These are phyloP conservation scores for Penicillium sp. DNA, from an alignment of 2,329 filamentous ascomycete genomes.

Conservation along the genomic window DNA sequence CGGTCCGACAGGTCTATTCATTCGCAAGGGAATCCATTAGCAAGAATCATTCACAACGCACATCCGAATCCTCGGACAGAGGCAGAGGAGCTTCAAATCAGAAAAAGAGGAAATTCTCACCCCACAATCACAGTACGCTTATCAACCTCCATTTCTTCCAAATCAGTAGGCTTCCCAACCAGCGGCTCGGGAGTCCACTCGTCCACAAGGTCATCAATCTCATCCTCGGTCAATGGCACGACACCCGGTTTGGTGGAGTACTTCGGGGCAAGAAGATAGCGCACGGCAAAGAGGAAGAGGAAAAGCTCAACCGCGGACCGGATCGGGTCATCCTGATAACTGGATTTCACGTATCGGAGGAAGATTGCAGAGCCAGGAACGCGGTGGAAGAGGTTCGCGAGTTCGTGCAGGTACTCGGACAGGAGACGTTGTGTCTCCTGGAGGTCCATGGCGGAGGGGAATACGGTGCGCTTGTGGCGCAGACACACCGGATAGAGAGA, in stretches of 20 bases:
- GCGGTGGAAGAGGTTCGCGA: constrained; percentile 75
- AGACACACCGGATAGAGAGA: constrained; percentile 2
- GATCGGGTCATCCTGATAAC: constrained; percentile 96
- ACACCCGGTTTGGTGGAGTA: constrained; percentile 93
- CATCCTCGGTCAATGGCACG: constrained; percentile 88
- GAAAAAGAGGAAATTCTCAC: constrained; percentile 58
- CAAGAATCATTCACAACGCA: background rate
- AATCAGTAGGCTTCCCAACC: constrained; percentile 70
- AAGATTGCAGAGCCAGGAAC: constrained; percentile 93
- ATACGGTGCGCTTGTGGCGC: constrained; percentile 12
- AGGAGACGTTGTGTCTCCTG: constrained; percentile 60
- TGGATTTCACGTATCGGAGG: constrained; percentile 92
- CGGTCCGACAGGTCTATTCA: constrained; percentile 76
- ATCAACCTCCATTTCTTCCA: constrained; percentile 83
- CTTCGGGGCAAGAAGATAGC: constrained; percentile 87
- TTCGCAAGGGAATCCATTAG: constrained; percentile 16
- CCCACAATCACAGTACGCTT: constrained; percentile 86
- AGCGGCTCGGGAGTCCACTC: constrained; percentile 96
- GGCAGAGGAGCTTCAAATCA: background rate
- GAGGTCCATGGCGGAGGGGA: constrained; percentile 55
- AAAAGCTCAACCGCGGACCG: constrained; percentile 92
- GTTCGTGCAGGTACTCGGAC: constrained; percentile 58
- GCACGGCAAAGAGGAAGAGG: constrained; percentile 91
- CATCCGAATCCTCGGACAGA: constrained; percentile 1
- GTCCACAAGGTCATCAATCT: constrained; percentile 95